These are phyloP conservation scores for Mariannaea sp. DNA, from an alignment of 2,329 filamentous ascomycete species.

Conservation along the genomic window DNA sequence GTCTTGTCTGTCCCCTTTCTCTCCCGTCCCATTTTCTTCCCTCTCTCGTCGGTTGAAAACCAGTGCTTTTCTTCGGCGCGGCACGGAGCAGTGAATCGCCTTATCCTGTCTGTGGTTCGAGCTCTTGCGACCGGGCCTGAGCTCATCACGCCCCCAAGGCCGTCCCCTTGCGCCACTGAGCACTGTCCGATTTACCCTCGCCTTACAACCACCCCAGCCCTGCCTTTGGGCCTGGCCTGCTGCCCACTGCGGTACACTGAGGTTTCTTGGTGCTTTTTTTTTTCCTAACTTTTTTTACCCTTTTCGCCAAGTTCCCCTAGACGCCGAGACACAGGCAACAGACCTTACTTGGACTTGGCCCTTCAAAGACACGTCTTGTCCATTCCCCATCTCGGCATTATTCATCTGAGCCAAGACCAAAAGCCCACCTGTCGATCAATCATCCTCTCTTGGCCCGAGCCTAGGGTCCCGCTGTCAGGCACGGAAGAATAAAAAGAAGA, in stretches of 20 bases:
- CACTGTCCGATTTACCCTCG: constrained; percentile 14
- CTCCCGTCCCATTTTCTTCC: background rate
- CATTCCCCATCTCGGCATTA: background rate
- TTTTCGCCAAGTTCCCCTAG: background rate
- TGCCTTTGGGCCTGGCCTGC: constrained; percentile 5
- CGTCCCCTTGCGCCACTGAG: constrained; percentile 33
- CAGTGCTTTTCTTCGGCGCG: constrained; percentile 25
- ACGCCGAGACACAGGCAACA: background rate
- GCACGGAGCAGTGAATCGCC: constrained; percentile 26
- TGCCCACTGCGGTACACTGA: no score
- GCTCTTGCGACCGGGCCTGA: constrained; percentile 25
- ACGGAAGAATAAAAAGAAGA: background rate
- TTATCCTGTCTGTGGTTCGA: constrained; percentile 25
- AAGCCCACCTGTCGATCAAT: background rate
- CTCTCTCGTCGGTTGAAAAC: constrained; percentile 15
- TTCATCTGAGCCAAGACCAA: constrained; percentile 3
- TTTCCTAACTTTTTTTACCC: background rate
- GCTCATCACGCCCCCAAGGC: constrained; percentile 34
- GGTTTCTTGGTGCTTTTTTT: constrained; percentile 13
- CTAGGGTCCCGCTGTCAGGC: constrained; percentile 3
- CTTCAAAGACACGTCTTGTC: background rate
- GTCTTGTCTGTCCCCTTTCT: constrained; percentile 2
- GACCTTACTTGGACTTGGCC: background rate
- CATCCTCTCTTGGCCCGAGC: constrained; percentile 3
- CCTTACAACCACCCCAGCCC: constrained; percentile 5